These are phyloP conservation scores for Candida sakaeoensis DNA, from an alignment of 805 yeast species.

Conservation along the genomic window DNA sequence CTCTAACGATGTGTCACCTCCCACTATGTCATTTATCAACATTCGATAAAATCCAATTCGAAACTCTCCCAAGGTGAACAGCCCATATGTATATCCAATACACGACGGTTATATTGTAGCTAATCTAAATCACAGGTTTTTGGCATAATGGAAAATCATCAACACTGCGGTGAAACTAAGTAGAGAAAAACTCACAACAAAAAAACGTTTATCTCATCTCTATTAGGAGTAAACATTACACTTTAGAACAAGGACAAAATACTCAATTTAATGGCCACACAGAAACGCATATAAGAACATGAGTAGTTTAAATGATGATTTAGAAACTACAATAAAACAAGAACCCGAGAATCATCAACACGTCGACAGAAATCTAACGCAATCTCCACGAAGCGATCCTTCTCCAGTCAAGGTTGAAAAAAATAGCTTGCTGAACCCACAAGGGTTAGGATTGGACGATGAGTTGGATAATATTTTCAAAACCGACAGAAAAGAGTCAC, in stretches of 20 bases:
- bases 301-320: conserved; percentile 11
- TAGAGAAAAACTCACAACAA: conserved; percentile 7
- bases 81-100: no score
- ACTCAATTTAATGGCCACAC: neutral
- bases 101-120: no score
- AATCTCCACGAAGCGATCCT: conserved; percentile 5
- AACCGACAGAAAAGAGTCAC: conserved; percentile 2
- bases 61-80: no score
- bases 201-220: conserved; percentile 11
- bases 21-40: no score
- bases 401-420: conserved; percentile 1
- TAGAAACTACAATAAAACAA: conserved; percentile 5
- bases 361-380: neutral
- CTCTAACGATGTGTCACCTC: no score
- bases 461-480: conserved; percentile 12
- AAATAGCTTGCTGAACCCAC: neutral
- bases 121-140: neutral
- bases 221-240: neutral
- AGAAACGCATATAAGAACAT: conserved; percentile 1
- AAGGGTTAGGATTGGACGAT: conserved; percentile 12
- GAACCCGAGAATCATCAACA: conserved; percentile 4
- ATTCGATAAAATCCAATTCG: no score
- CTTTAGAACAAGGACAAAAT: neutral
- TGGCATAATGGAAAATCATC: no score
- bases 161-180: no score